Evolutionary conservation across 352 stramenopile species (phyloP).

Genomic region (Blastocystis sp.): DNA sequence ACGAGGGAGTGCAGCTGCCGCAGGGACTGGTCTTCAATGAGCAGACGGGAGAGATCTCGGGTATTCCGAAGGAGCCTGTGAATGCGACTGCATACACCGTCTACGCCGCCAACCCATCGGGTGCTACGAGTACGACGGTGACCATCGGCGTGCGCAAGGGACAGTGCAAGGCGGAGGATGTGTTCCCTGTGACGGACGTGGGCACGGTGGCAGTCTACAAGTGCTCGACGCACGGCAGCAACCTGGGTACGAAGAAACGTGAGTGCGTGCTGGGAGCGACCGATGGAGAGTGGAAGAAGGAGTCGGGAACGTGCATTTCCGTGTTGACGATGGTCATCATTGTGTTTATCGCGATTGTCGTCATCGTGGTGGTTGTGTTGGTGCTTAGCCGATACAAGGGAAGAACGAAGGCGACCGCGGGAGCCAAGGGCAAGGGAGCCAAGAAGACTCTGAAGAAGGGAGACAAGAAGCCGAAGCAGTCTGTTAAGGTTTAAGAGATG

Average conservation of each 20-base stretch:
- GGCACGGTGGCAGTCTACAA: background rate
- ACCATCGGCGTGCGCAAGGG: background rate
- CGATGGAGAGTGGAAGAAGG: background rate
- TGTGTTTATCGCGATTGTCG: background rate
- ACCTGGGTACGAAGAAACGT: constrained; percentile 22
- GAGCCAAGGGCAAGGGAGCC: background rate
- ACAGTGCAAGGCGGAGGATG: background rate
- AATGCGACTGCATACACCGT: constrained; percentile 1
- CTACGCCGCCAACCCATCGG: background rate
- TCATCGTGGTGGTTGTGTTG: constrained; percentile 17
- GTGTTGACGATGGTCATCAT: constrained; percentile 1
- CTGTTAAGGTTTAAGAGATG: background rate
- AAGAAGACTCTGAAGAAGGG: background rate
- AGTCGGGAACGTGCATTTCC: background rate
- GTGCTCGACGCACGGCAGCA: background rate
- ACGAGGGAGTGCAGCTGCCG: background rate
- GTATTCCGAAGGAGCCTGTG: background rate
- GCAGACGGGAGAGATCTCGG: background rate
- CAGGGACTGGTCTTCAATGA: background rate
- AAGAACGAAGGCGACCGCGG: background rate
- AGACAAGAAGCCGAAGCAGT: background rate
- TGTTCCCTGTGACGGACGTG: background rate
- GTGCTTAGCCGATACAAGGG: background rate
- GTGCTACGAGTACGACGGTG: background rate
- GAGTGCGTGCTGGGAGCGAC: background rate